A percentile compares a stretch with the other conserved stretches of the same genome.
Conservation (phyloP, 1,139 yeast genomes). For the Diutina siamensis region DNA sequence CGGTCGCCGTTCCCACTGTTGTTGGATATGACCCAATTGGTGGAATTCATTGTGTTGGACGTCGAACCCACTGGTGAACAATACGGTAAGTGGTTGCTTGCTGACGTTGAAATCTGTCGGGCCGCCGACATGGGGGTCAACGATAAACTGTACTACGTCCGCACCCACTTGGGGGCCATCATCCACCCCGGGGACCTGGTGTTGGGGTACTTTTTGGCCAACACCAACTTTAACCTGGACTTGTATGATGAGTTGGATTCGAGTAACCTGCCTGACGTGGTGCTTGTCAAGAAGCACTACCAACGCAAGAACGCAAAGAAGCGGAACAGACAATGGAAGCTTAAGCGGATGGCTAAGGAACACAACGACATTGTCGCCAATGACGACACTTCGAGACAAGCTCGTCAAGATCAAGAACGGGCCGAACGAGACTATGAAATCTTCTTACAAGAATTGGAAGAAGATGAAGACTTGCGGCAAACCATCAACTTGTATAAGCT, state of each 20-base stretch:
- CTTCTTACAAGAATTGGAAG: slow-evolving; percentile 95
- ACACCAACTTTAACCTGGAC: slow-evolving; percentile 78
- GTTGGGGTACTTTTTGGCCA: slow-evolving; percentile 76
- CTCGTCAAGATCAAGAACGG: slow-evolving; percentile 79
- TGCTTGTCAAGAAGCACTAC: slow-evolving; percentile 85
- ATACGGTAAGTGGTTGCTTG: slow-evolving; percentile 72
- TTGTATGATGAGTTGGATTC: slow-evolving; percentile 65
- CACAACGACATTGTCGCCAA: slow-evolving; percentile 78
- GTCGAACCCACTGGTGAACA: slow-evolving; percentile 87
- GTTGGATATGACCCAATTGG: slow-evolving; percentile 63
- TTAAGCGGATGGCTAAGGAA: slow-evolving; percentile 96
- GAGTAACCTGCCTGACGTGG: slow-evolving; percentile 72
- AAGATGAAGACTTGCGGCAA: slow-evolving; percentile 89
- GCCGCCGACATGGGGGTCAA: slow-evolving; percentile 77
- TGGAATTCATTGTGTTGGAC: slow-evolving; percentile 87
- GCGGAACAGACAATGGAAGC: slow-evolving; percentile 85
- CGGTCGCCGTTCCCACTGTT: slow-evolving; percentile 73
- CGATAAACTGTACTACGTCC: slow-evolving; percentile 67
- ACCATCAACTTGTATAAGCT: slow-evolving; percentile 81
- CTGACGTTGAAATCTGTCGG: slow-evolving; percentile 84
- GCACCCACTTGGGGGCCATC: slow-evolving; percentile 88
- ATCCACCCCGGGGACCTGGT: slow-evolving; percentile 94
- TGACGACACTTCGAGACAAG: slow-evolving; percentile 57
- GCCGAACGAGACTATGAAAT: slow-evolving; percentile 93
- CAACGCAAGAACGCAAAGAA: slow-evolving; percentile 66